phyloP scores from a whole-genome alignment of 1,284 basidiomycete genomes.

The Neolentinus lepideus region DNA sequence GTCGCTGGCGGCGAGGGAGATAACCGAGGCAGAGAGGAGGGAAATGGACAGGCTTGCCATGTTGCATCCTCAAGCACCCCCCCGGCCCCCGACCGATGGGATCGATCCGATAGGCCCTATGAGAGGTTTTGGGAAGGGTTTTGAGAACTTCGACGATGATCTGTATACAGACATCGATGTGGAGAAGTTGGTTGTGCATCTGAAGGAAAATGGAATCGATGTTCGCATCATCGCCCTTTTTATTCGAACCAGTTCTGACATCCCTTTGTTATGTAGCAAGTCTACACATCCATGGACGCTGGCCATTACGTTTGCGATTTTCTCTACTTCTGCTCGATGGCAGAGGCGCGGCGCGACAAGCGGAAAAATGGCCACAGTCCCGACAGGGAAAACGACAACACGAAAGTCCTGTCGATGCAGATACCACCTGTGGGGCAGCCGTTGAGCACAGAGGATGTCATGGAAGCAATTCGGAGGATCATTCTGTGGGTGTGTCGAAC shows the following conservation, averaged over 20 bases:
- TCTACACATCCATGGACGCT: slow-evolving; percentile 67
- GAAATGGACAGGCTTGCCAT: slow-evolving; percentile 14
- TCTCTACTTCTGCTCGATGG: slow-evolving; percentile 70
- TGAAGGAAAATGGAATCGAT: slow-evolving; percentile 51
- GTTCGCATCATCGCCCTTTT: slow-evolving; percentile 30
- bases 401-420: slow-evolving; percentile 64
- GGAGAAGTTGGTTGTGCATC: slow-evolving; percentile 42
- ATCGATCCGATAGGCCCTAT: slow-evolving; percentile 23
- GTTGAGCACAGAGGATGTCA: slow-evolving; percentile 55
- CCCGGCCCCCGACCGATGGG: background rate
- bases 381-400: slow-evolving; percentile 8
- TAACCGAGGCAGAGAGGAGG: slow-evolving; percentile 27
- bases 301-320: slow-evolving; percentile 76
- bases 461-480: slow-evolving; percentile 53
- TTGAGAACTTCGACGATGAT: slow-evolving; percentile 38
- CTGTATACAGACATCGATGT: slow-evolving; percentile 42
- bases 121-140: slow-evolving; percentile 45
- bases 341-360: slow-evolving; percentile 40
- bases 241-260: background rate
- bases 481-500: slow-evolving; percentile 39
- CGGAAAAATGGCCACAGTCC: slow-evolving; percentile 36
- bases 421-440: slow-evolving; percentile 61
- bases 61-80: background rate
- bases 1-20: slow-evolving; percentile 20
- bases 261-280: slow-evolving; percentile 30